Base-by-base conservation (phyloP, 2,329 filamentous ascomycete genomes). In the Ascochyta lentis region DNA sequence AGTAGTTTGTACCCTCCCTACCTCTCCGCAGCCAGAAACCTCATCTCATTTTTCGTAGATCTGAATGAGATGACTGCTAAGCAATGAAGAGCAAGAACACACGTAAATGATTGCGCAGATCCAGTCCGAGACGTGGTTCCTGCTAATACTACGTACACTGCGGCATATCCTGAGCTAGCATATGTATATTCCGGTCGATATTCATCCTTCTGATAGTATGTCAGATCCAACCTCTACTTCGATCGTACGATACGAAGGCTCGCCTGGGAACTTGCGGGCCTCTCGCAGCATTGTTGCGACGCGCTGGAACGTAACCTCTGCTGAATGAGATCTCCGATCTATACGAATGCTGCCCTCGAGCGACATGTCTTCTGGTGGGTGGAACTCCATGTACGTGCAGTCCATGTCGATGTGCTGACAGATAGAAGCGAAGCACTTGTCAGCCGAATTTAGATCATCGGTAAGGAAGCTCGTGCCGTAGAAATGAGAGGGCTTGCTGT, bases 291-390 rank as follows among this genome's bases (percentile, higher is more conserved):
- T 60, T 34, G 33, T 40, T 9, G 47, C 27, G 13, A 59, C 33
- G 9, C 37, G 39, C 23, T 53, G 37, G 37, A 56, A 65, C 1
- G 31, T 38, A 1, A 26, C 7, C 33, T 31, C 31, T 54, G 22
- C 38, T 31, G 50, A 16, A 24, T 15, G 19, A 10, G 39, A 43
- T 8, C 29, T 19, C 19, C 48, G 41, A 10, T 59, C 44, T 22
- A 65, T 41, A 23, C 59, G 39, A 19, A 59, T 41, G 16, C 27
- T 44, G 13, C n/a, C 43, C 13, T 57, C 27, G 13, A 47, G 41
- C 2, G 56, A 57, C 52, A 65, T 61, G 27, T 62, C 60, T 23
- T 61, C 60, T 3, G 59, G 56, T n/a, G 57, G 39, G 8, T 59
- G 56, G 34, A 64, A 59, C 16, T 59, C 46, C n/a, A 58, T 33